Percentiles rank a stretch among this genome's conserved stretches.
These are phyloP conservation scores for Boletus smithii DNA, from an alignment of 1,284 basidiomycete species.

Conservation along the genomic window DNA sequence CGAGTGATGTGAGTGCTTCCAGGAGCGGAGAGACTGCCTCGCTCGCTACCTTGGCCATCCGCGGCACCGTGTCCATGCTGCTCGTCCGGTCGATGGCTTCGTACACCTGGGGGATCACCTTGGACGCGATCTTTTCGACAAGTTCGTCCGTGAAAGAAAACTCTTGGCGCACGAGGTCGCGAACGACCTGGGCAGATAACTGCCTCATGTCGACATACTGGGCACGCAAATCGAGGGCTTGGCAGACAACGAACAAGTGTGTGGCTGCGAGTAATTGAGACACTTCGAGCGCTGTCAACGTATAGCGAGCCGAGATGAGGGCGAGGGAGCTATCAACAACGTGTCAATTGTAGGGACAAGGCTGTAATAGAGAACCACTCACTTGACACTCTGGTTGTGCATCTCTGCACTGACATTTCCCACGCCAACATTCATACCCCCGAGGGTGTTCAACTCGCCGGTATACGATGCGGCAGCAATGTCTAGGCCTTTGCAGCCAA, in stretches of 20 bases:
- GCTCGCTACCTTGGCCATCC: conserved; percentile 65
- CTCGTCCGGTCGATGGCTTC: conserved; percentile 62
- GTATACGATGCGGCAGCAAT: conserved; percentile 81
- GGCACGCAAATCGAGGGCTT: conserved; percentile 78
- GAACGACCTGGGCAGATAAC: conserved; percentile 18
- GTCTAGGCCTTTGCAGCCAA: conserved; percentile 82
- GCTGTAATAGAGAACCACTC: conserved; percentile 28
- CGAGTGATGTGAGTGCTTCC: conserved; percentile 46
- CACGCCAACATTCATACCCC: conserved; percentile 79
- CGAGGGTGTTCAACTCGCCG: conserved; percentile 75
- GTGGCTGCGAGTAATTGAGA: conserved; percentile 70
- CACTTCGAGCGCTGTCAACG: conserved; percentile 73
- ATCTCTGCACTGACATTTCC: conserved; percentile 85
- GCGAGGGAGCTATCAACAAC: conserved; percentile 64
- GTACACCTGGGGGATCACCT: conserved; percentile 36
- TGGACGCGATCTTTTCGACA: conserved; percentile 18
- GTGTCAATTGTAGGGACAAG: conserved; percentile 3
- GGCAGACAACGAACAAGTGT: conserved; percentile 75
- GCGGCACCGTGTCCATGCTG: conserved; percentile 63
- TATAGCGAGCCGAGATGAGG: conserved; percentile 75
- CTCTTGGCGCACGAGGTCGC: conserved; percentile 14
- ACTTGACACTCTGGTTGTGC: conserved; percentile 88
- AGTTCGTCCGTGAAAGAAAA: conserved; percentile 17
- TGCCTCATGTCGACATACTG: conserved; percentile 60
- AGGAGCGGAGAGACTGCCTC: conserved; percentile 58